Base-by-base conservation (phyloP, 148 eudicot species). In the Pouteria glomerata region DNA sequence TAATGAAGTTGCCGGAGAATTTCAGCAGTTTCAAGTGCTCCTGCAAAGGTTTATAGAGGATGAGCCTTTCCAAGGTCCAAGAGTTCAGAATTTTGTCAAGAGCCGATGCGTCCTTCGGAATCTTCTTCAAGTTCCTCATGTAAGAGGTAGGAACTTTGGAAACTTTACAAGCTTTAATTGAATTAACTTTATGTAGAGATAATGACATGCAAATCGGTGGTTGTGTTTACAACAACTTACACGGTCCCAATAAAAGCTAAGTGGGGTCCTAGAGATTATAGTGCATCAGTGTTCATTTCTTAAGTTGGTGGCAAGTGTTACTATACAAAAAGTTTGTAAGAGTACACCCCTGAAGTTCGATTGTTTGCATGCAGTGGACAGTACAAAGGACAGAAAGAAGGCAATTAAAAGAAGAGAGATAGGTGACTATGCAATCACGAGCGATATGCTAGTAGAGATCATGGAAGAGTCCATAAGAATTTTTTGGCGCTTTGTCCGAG, bases 21-120 rank as follows among this genome's bases (percentile, higher is more conserved):
- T 92, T 80, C 99, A 95, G 79, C 92, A 87, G 81, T 95, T 92
- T 81, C 99, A 95, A 65, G 99, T 95, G 68, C 88, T 95, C 8
- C 39, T 90, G 68, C 90, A 87, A 29, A 80, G 99, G 70, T 95
- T 91, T 51, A 47, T 88, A 0, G 99, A 95, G 76, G 93, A 95
- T 33, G 99, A 92, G 69, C 82, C 78, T 16, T 92, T 86, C 71
- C 90, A 88, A 73, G 92, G 92, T n/a, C 93, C 94, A 5, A 85
- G 98, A 63, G 84, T 92, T 24, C 92, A 84, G 50, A 82, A 78
- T 68, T 95, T 80, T 76, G 93, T 83, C 62, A 90, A 85, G 74
- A 84, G 60, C 69, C 90, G 97, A 2, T 92, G 96, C 51, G 76
- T 82, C 29, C 77, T 78, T 72, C 91, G 92, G 0, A 85, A 84